A percentile compares a stretch with the other conserved stretches of the same genome.
Evolutionary conservation across 148 eudicot genomes (phyloP).

Genomic region (Rhododendron griersonianum): DNA sequence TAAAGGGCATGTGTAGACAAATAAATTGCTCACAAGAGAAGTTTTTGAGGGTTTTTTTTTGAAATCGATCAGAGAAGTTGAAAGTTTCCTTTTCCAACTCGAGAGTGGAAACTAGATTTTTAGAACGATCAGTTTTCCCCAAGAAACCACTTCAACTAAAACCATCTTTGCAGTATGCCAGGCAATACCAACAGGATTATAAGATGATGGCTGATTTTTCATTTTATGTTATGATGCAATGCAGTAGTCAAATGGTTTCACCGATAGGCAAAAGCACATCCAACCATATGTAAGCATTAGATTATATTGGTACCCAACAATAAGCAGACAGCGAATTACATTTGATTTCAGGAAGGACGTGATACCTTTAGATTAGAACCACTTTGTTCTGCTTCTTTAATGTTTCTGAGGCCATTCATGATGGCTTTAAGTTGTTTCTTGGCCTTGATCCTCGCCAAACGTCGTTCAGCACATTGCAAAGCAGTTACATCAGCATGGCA

Average conservation of each 20-base stretch:
- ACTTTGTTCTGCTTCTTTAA: slow-evolving; percentile 11
- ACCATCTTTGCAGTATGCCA: neutral
- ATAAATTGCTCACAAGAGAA: neutral
- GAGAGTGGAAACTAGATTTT: neutral
- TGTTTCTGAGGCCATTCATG: slow-evolving; percentile 23
- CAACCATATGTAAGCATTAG: neutral
- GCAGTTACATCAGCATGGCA: slow-evolving; percentile 94
- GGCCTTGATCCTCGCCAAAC: slow-evolving; percentile 39
- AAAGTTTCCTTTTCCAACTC: neutral
- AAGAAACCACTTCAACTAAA: neutral
- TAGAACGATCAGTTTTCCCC: neutral
- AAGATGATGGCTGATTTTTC: neutral
- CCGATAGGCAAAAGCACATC: neutral
- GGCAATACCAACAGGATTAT: neutral
- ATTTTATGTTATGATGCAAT: neutral
- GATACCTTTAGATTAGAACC: slow-evolving; percentile 41
- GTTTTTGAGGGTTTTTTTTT: neutral
- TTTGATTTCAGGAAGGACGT: neutral
- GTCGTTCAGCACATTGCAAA: slow-evolving; percentile 67
- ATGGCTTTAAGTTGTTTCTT: slow-evolving; percentile 49
- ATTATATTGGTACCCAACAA: neutral
- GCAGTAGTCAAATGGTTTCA: neutral
- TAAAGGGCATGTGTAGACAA: neutral
- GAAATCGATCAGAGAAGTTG: neutral
- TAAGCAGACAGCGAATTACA: neutral